These are phyloP conservation scores for Apiospora marii DNA, from an alignment of 2,329 filamentous ascomycete genomes.

Conservation along the genomic window DNA sequence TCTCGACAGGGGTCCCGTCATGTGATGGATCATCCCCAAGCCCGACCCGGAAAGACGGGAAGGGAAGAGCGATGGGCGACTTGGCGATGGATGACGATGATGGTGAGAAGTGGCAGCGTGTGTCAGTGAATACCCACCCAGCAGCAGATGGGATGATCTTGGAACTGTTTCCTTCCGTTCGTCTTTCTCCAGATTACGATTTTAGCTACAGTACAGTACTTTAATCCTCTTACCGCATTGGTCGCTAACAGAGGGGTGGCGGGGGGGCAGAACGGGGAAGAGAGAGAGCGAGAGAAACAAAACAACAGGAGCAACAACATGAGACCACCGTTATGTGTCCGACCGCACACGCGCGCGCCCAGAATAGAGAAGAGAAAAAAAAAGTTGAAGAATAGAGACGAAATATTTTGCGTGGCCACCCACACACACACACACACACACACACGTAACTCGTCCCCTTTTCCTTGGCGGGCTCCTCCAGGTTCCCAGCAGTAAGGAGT, in stretches of 20 bases:
- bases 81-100: not conserved
- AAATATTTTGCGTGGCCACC: not conserved
- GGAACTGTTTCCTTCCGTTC: not conserved
- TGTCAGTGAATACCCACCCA: not conserved
- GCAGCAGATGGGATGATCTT: not conserved
- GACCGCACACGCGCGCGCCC: not conserved
- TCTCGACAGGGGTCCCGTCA: not conserved
- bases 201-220: not conserved
- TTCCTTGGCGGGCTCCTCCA: not conserved
- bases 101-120: not conserved
- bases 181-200: not conserved
- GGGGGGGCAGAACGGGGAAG: not conserved
- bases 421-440: too few species aligned
- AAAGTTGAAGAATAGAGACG: not conserved
- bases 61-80: not conserved
- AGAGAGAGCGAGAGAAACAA: not conserved
- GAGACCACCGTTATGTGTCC: conserved; percentile 1
- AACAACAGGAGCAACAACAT: not conserved
- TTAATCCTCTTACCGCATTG: not conserved
- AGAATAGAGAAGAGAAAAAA: not conserved
- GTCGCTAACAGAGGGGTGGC: not conserved
- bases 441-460: too few species aligned
- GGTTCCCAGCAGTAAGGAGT: not conserved
- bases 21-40: not conserved
- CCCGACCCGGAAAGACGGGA: not conserved